Percentiles rank a stretch among this genome's conserved stretches.
Evolutionary conservation across 805 yeast genomes (phyloP).

Genomic region (Huiozyma naganishii): DNA sequence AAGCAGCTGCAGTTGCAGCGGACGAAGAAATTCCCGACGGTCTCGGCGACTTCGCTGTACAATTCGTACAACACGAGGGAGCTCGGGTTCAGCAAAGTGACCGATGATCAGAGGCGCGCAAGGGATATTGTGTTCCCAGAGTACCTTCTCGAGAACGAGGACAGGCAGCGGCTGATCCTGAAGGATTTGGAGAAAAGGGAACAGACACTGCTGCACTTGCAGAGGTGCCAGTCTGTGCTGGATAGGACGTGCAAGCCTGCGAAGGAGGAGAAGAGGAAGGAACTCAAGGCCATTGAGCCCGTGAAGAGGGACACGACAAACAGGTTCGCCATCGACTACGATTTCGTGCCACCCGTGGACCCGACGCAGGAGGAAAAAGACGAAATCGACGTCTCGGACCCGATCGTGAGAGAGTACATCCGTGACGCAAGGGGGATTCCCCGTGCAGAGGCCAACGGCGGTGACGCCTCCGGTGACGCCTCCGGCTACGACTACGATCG

Average conservation of each 20-base stretch:
- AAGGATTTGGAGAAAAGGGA: slow-evolving; percentile 18
- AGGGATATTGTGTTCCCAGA: slow-evolving; percentile 25
- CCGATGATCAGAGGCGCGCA: slow-evolving; percentile 13
- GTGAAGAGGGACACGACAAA: background rate
- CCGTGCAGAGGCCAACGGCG: background rate
- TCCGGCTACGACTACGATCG: background rate
- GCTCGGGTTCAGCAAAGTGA: slow-evolving; percentile 18
- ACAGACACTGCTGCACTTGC: slow-evolving; percentile 13
- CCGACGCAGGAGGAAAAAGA: background rate
- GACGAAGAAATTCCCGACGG: slow-evolving; percentile 19
- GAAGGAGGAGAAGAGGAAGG: background rate
- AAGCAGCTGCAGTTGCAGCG: slow-evolving; percentile 2
- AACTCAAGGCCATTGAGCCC: background rate
- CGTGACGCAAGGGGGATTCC: background rate
- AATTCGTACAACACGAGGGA: slow-evolving; percentile 13
- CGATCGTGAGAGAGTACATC: background rate
- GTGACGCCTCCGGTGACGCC: background rate
- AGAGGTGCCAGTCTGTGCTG: slow-evolving; percentile 13
- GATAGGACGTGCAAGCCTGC: slow-evolving; percentile 1
- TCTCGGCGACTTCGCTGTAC: slow-evolving; percentile 18
- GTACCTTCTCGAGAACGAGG: slow-evolving; percentile 19
- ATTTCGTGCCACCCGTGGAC: slow-evolving; percentile 1
- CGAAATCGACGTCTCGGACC: background rate
- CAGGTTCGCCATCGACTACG: slow-evolving; percentile 1
- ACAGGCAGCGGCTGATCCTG: slow-evolving; percentile 15